Percentiles rank a stretch among this genome's conserved stretches.
Evolutionary conservation across 768 basidiomycete genomes (phyloP).

Genomic region (Cystobasidium tubakii): DNA sequence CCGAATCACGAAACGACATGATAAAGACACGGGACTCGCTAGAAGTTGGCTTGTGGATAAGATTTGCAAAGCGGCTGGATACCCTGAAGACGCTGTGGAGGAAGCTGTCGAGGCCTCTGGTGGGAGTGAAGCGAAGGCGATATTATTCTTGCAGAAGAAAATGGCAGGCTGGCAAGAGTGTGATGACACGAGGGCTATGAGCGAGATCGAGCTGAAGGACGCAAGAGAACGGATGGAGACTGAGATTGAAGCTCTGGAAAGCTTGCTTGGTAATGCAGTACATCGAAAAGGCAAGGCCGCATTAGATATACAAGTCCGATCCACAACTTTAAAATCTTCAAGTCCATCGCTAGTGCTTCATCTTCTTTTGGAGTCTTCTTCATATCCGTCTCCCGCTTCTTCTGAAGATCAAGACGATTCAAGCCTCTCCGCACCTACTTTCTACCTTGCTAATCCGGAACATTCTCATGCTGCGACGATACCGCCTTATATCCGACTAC

Average conservation of each 20-base stretch:
- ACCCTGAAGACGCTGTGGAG: conserved; percentile 37
- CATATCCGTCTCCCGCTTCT: conserved; percentile 54
- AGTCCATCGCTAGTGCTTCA: conserved; percentile 56
- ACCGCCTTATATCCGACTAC: conserved; percentile 74
- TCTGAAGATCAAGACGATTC: conserved; percentile 38
- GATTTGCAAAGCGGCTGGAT: conserved; percentile 40
- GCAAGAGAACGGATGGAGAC: conserved; percentile 43
- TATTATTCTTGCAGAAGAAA: not conserved
- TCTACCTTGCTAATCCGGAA: conserved; percentile 58
- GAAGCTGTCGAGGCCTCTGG: conserved; percentile 2
- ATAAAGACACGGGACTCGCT: conserved; percentile 38
- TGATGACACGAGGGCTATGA: not conserved
- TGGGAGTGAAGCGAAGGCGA: conserved; percentile 14
- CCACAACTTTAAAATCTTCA: conserved; percentile 48
- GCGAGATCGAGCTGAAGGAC: conserved; percentile 37
- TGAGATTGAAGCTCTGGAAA: conserved; percentile 42
- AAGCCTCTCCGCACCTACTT: conserved; percentile 56
- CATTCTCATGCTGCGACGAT: conserved; percentile 53
- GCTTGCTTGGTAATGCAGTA: conserved; percentile 48
- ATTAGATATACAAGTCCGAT: conserved; percentile 48
- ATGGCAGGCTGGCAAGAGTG: conserved; percentile 20
- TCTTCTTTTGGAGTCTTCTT: conserved; percentile 56
- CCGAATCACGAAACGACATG: conserved; percentile 38
- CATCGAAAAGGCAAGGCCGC: conserved; percentile 43
- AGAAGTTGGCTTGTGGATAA: conserved; percentile 43